These are phyloP conservation scores for Volvox carteri DNA, from an alignment of 163 green algal genomes.

Conservation along the genomic window DNA sequence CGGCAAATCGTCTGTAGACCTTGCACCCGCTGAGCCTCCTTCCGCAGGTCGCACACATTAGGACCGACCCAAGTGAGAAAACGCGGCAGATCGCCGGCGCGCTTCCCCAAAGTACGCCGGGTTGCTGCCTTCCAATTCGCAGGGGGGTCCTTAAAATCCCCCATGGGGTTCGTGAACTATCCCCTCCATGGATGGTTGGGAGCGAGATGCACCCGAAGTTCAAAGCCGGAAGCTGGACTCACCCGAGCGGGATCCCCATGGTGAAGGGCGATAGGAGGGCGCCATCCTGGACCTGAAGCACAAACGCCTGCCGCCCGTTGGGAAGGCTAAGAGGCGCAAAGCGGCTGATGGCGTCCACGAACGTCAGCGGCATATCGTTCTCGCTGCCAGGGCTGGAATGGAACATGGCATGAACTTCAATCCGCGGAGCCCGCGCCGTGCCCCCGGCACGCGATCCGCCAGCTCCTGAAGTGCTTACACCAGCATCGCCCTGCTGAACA, in stretches of 20 bases:
- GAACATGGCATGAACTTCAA: conserved; percentile 37
- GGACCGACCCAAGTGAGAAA: not conserved
- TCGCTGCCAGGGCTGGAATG: not conserved
- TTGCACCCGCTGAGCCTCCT: no score
- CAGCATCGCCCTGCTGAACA: not conserved
- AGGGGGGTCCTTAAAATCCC: not conserved
- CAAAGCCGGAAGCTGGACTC: not conserved
- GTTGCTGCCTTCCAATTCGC: not conserved
- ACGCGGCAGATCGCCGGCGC: no score
- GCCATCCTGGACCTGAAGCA: conserved; percentile 55
- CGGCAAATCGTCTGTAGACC: no score
- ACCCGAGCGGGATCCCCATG: conserved; percentile 18
- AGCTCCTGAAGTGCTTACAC: not conserved
- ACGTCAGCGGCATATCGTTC: not conserved
- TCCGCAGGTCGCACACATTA: not conserved
- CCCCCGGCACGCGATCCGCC: not conserved
- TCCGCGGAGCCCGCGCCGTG: not conserved
- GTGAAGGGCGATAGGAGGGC: conserved; percentile 47
- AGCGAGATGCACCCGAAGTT: not conserved
- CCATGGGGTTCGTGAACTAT: not conserved
- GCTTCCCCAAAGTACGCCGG: not conserved
- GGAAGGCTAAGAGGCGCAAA: conserved; percentile 34
- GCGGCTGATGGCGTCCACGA: conserved; percentile 50
- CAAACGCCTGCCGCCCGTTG: conserved; percentile 52
- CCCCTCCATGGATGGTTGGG: not conserved